Conservation (phyloP, 148 eudicot species). For the Fagopyrum homotropicum region DNA sequence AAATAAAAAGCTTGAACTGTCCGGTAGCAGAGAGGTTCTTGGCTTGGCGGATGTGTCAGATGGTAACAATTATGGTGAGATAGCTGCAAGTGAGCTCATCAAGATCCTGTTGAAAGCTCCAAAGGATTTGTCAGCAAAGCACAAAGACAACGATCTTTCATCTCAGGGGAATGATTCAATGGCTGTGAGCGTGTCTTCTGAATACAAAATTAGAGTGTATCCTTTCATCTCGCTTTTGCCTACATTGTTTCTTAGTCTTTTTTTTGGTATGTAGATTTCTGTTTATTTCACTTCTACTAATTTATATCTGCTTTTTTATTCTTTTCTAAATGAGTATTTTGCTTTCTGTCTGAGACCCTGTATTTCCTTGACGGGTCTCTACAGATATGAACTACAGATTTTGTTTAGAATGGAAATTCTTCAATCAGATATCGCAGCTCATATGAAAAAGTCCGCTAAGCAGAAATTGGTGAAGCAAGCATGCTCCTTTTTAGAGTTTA, state of each 20-base stretch:
- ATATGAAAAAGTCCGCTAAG: conserved; percentile 42
- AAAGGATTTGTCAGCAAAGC: conserved; percentile 49
- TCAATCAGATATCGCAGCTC: conserved; percentile 40
- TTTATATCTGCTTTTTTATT: not conserved
- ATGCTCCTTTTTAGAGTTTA: conserved; percentile 64
- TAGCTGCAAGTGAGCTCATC: conserved; percentile 30
- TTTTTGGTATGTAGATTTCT: not conserved
- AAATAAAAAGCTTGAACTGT: conserved; percentile 23
- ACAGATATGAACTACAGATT: conserved; percentile 81
- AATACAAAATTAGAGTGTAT: conserved; percentile 66
- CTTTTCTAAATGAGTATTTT: not conserved
- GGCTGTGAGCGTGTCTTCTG: conserved; percentile 23
- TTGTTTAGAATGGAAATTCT: conserved; percentile 89
- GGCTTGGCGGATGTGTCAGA: conserved; percentile 30
- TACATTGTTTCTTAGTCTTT: not conserved
- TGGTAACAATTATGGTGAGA: conserved; percentile 28
- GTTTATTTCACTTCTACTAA: not conserved
- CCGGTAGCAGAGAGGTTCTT: conserved; percentile 23
- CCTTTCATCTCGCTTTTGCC: conserved; percentile 32
- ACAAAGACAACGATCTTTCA: conserved; percentile 21
- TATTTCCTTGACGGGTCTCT: conserved; percentile 36
- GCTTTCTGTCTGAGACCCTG: not conserved
- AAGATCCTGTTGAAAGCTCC: conserved; percentile 57
- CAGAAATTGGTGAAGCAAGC: conserved; percentile 73
- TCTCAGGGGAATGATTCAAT: conserved; percentile 18